These are phyloP conservation scores for Pilatotrama ljubarskyi DNA, from an alignment of 768 basidiomycete genomes.

Conservation along the genomic window DNA sequence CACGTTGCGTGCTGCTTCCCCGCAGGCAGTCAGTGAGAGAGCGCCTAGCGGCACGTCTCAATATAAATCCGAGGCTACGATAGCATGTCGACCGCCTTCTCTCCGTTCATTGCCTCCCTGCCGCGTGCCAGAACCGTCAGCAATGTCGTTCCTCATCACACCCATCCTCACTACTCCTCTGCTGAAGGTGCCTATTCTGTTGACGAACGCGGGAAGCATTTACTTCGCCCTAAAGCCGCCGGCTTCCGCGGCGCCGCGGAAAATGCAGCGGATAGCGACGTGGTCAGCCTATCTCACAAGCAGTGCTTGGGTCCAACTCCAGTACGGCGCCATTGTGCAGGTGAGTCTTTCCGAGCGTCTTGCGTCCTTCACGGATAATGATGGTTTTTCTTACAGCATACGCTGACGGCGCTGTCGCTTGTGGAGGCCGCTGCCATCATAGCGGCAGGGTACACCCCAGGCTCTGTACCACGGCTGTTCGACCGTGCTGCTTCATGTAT, in stretches of 20 bases:
- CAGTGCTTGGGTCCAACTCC: not conserved
- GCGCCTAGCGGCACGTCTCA: no score
- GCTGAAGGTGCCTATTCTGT: constrained; percentile 6
- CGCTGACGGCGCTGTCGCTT: not conserved
- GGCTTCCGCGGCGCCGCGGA: not conserved
- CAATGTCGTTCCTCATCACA: not conserved
- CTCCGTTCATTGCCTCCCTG: no score
- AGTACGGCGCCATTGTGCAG: not conserved
- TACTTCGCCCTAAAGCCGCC: constrained; percentile 1
- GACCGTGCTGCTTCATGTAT: not conserved
- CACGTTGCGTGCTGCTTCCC: no score
- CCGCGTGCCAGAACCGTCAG: not conserved
- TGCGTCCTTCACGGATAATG: not conserved
- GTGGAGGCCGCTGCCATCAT: not conserved
- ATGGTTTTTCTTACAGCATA: not conserved
- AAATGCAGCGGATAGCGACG: not conserved
- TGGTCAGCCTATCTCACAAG: not conserved
- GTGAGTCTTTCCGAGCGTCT: not conserved
- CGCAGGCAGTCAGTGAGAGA: no score
- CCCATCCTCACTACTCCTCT: constrained; percentile 6
- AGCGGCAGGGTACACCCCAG: not conserved
- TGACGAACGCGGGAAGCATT: not conserved
- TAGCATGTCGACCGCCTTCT: no score
- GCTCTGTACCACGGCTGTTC: not conserved
- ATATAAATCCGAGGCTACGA: no score